These are phyloP conservation scores for Wickerhamiella domercqiae DNA, from an alignment of 805 yeast species.

Conservation along the genomic window DNA sequence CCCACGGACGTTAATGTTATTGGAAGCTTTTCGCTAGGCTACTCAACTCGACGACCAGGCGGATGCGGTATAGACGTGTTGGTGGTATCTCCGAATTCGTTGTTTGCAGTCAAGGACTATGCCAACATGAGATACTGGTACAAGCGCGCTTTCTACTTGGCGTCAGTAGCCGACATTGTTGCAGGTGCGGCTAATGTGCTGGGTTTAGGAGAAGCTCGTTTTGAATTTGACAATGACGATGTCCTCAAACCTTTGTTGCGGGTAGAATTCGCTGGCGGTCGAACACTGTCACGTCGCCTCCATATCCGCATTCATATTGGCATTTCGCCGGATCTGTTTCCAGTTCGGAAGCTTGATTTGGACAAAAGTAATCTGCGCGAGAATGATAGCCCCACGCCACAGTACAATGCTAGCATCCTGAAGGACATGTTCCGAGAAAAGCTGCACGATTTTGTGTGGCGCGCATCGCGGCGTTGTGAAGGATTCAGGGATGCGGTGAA, in stretches of 20 bases:
- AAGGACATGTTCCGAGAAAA: conserved; percentile 53
- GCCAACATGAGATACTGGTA: conserved; percentile 79
- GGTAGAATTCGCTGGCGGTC: conserved; percentile 24
- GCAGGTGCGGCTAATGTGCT: conserved; percentile 27
- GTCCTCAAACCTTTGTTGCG: conserved; percentile 57
- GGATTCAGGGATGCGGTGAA: conserved; percentile 77
- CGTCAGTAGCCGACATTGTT: conserved; percentile 57
- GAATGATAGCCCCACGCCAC: conserved; percentile 46
- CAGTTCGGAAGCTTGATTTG: conserved; percentile 58
- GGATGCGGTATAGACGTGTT: conserved; percentile 64
- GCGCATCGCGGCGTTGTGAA: conserved; percentile 38
- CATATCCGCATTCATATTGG: conserved; percentile 60
- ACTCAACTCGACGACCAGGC: conserved; percentile 52
- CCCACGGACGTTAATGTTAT: conserved; percentile 68
- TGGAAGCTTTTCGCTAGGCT: conserved; percentile 80
- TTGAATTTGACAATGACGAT: conserved; percentile 62
- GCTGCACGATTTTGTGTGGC: conserved; percentile 60
- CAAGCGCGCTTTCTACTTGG: conserved; percentile 76
- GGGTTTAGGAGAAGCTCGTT: conserved; percentile 40
- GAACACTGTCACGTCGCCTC: conserved; percentile 30
- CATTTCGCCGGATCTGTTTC: conserved; percentile 56
- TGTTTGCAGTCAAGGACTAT: conserved; percentile 77
- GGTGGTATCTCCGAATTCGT: conserved; percentile 59
- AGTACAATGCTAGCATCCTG: conserved; percentile 69
- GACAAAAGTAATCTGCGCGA: conserved; percentile 64